Base-by-base conservation (phyloP, 495 filamentous ascomycete genomes). In the Symbiotaphrina buchneri region DNA sequence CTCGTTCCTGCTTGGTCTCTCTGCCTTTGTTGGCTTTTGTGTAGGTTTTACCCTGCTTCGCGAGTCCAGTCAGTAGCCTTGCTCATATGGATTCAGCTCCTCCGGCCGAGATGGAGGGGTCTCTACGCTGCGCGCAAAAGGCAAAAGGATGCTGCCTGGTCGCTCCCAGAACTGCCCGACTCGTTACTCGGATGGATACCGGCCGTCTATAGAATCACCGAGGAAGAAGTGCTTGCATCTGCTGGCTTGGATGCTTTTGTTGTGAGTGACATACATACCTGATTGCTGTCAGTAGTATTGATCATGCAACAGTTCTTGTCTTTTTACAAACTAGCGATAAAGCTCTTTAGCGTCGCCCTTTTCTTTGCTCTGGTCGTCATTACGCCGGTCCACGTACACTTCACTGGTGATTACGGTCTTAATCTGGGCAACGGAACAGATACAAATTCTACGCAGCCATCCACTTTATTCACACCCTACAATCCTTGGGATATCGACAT, bases 231-330 rank as follows among this genome's bases (percentile, higher is more conserved):
- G 14, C 58, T 99, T 27, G 69, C 74, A 22, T 87, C 85, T 18
- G 84, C 84, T 8, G 90, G 90, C 0, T 58, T 99, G 27, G 90
- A 99, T 55, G 90, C 87, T 31, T 99, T 74, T 51, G 87, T 93
- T 39, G 78, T 83, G 51, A 47, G 74, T 63, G 27, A 24, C 28
- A 6, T 18, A 6, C 21, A 8, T 8, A 14, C 14, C 14, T 6
- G n/a, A n/a, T n/a, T 0, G 6, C 11, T 5, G 1, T 21, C 21
- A 19, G 22, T 11, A n/a, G 7, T 17, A 13, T n/a, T 13, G 10
- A 25, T 22, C 4, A 14, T 14, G 13, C 2, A 17, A 18, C 41
- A 84, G 78, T 93, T 95, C 41, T 60, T 99, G 8, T 67, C 71
- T 15, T 95, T 95, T 54, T 93, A 94, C 54, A 80, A 82, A 45